Evolutionary conservation across 2,329 filamentous ascomycete species (phyloP).

Genomic region (Domatiomyces globalis): DNA sequence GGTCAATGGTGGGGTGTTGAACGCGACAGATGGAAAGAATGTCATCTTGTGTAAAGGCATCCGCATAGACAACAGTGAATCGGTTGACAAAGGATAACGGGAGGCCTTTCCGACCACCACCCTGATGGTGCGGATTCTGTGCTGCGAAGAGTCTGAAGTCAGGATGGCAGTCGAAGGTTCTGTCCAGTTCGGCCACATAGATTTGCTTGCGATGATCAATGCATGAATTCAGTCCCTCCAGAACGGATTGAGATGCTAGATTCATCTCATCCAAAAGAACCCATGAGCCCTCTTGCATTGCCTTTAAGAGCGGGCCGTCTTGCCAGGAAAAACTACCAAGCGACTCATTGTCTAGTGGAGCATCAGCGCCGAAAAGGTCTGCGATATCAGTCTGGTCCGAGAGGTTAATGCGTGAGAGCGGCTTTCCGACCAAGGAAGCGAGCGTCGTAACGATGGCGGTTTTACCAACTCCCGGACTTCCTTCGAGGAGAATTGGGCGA

Average conservation of each 20-base stretch:
- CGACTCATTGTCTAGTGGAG: constrained; percentile 82
- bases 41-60: constrained; percentile 71
- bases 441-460: constrained; percentile 83
- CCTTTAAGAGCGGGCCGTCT: constrained; percentile 85
- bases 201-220: constrained; percentile 92
- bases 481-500: constrained; percentile 88
- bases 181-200: constrained; percentile 87
- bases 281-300: constrained; percentile 96
- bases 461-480: constrained; percentile 95
- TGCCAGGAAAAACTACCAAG: constrained; percentile 89
- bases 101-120: constrained; percentile 84
- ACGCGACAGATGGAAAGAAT: constrained; percentile 66
- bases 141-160: constrained; percentile 92
- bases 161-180: constrained; percentile 78
- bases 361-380: constrained; percentile 92
- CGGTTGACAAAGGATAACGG: constrained; percentile 95
- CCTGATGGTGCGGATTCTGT: constrained; percentile 95
- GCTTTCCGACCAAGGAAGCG: constrained; percentile 62
- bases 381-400: constrained; percentile 97
- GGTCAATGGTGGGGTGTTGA: constrained; percentile 53
- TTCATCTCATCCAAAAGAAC: constrained; percentile 98
- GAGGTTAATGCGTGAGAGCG: constrained; percentile 84
- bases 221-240: constrained; percentile 92
- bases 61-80: constrained; percentile 94
- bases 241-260: constrained; percentile 84